Percentiles rank a stretch among this genome's conserved stretches.
These are phyloP conservation scores for Ajuga chamaepitys DNA, from an alignment of 257 asterid genomes.

Conservation along the genomic window DNA sequence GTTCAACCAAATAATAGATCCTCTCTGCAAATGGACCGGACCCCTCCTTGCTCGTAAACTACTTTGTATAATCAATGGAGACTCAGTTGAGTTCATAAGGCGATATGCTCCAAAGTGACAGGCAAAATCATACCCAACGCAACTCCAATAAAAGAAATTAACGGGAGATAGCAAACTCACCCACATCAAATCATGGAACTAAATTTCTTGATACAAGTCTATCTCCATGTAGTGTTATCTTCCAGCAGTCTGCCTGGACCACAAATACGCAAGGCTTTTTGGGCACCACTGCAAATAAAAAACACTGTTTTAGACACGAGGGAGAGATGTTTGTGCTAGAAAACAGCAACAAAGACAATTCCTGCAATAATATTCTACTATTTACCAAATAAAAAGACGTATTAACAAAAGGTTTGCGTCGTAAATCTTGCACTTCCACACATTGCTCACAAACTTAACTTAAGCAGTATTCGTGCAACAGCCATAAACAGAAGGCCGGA, in stretches of 20 bases:
- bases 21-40: too few relatives aligned
- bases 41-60: too few relatives aligned
- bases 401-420: background rate
- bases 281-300: slow-evolving; percentile 62
- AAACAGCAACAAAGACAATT: too few relatives aligned
- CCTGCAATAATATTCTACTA: too few relatives aligned
- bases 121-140: background rate
- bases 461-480: background rate
- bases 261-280: slow-evolving; percentile 64
- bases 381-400: too few relatives aligned
- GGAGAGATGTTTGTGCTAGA: too few relatives aligned
- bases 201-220: slow-evolving; percentile 48
- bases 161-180: background rate
- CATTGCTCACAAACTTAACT: background rate
- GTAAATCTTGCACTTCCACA: background rate
- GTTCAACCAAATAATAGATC: background rate
- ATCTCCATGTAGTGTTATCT: slow-evolving; percentile 71
- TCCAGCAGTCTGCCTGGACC: slow-evolving; percentile 86
- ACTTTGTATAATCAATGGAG: too few relatives aligned
- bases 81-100: too few relatives aligned
- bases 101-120: background rate
- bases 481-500: background rate
- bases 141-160: background rate
- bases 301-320: too few relatives aligned
- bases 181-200: slow-evolving; percentile 31